Evolutionary conservation across 768 basidiomycete species (phyloP).

Genomic region (Naganishia randhawae): DNA sequence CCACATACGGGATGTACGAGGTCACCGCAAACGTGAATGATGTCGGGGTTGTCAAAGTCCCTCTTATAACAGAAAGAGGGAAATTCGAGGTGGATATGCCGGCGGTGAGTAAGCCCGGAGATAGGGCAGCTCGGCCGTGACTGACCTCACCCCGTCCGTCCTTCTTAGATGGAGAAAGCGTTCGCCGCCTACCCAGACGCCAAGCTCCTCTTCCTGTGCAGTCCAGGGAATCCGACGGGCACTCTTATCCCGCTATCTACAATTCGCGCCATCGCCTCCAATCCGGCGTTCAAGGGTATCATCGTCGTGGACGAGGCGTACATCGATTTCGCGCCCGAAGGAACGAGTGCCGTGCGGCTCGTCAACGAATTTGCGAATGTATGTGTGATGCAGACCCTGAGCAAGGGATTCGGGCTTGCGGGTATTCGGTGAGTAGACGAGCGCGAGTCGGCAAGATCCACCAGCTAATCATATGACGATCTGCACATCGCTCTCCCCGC

Average conservation of each 20-base stretch:
- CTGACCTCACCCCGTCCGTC: not conserved
- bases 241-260: slow-evolving; percentile 72
- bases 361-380: slow-evolving; percentile 79
- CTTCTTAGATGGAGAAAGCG: slow-evolving; percentile 63
- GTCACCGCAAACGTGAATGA: slow-evolving; percentile 97
- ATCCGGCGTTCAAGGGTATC: slow-evolving; percentile 79
- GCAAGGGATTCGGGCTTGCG: slow-evolving; percentile 93
- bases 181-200: slow-evolving; percentile 69
- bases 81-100: slow-evolving; percentile 73
- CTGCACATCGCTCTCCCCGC: not conserved
- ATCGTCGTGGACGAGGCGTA: slow-evolving; percentile 96
- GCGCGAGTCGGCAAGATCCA: no score
- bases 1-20: slow-evolving; percentile 96
- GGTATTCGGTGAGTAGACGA: slow-evolving; percentile 82
- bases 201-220: slow-evolving; percentile 90
- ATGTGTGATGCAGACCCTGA: slow-evolving; percentile 92
- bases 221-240: slow-evolving; percentile 94
- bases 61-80: slow-evolving; percentile 74
- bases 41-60: slow-evolving; percentile 71
- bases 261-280: slow-evolving; percentile 68
- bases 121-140: no score
- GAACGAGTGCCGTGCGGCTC: slow-evolving; percentile 64
- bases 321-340: slow-evolving; percentile 76
- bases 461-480: no score
- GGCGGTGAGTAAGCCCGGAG: slow-evolving; percentile 57